Conservation (phyloP, 768 basidiomycete genomes). For the Termitomyces sp. region DNA sequence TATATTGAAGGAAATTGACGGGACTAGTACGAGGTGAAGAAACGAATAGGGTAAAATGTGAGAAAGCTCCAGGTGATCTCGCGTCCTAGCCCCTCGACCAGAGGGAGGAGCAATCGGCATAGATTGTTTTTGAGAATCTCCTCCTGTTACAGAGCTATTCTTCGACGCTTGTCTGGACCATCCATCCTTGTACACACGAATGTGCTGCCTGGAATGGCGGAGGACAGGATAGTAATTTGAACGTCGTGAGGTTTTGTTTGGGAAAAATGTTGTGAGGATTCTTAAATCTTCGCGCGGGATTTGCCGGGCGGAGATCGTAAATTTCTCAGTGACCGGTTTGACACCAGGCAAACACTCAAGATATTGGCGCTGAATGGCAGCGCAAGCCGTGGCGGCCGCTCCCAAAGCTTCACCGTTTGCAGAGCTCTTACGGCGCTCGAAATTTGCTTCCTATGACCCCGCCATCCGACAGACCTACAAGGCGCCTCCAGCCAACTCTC, state of each 20-base stretch:
- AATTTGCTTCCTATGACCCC: conserved; percentile 80
- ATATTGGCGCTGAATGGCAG: conserved; percentile 5
- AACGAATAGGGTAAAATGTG: conserved; percentile 40
- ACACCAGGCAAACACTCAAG: neutral
- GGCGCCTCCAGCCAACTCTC: conserved; percentile 63
- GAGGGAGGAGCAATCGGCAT: conserved; percentile 86
- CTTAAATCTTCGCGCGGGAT: conserved; percentile 32
- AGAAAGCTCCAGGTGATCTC: conserved; percentile 87
- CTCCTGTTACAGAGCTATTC: conserved; percentile 39
- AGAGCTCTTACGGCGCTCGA: conserved; percentile 74
- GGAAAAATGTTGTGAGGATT: conserved; percentile 14
- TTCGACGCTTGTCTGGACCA: conserved; percentile 91
- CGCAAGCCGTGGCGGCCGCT: conserved; percentile 8
- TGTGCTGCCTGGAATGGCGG: conserved; percentile 37
- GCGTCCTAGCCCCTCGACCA: conserved; percentile 90
- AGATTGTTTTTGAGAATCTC: conserved; percentile 87
- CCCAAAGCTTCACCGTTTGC: conserved; percentile 74
- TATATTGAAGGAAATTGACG: conserved; percentile 11
- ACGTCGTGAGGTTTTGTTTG: conserved; percentile 54
- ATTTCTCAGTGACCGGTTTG: conserved; percentile 4
- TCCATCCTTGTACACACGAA: conserved; percentile 51
- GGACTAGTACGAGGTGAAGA: conserved; percentile 18
- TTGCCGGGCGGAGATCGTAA: conserved; percentile 24
- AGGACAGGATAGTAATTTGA: conserved; percentile 79
- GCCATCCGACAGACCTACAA: conserved; percentile 77